Conservation (phyloP, 2,329 filamentous ascomycete genomes). For the Calcarisporium arbuscula region DNA sequence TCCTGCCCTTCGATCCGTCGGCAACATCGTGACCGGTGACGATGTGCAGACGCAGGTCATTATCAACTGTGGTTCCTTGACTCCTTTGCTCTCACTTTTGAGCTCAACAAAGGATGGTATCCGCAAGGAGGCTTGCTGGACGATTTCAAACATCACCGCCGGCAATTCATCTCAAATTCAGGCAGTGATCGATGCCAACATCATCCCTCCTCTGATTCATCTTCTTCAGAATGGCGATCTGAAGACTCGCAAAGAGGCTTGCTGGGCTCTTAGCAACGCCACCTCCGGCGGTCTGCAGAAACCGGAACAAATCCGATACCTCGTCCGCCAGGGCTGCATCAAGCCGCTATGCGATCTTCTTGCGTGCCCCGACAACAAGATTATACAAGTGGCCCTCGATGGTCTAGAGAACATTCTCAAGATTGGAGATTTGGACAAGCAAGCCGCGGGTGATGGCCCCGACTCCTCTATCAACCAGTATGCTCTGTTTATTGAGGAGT, state of each 20-base stretch:
- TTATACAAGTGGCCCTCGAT: conserved; percentile 96
- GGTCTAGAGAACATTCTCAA: conserved; percentile 99
- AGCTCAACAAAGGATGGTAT: conserved; percentile 98
- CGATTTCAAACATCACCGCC: conserved; percentile 97
- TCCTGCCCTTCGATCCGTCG: conserved; percentile 90
- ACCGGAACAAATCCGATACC: conserved; percentile 95
- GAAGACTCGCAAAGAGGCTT: conserved; percentile 98
- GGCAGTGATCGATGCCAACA: conserved; percentile 91
- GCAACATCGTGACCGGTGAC: conserved; percentile 97
- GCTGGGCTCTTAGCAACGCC: conserved; percentile 98
- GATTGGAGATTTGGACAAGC: conserved; percentile 98
- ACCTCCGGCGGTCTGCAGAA: conserved; percentile 97
- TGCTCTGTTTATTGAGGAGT: conserved; percentile 97
- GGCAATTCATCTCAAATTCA: conserved; percentile 98
- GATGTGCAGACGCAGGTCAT: conserved; percentile 99
- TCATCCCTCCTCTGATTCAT: conserved; percentile 93
- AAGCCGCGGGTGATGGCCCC: conserved; percentile 66
- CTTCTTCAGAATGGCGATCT: conserved; percentile 94
- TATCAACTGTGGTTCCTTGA: conserved; percentile 93
- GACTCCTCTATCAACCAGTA: conserved; percentile 94
- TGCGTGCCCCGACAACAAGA: conserved; percentile 97
- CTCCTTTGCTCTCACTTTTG: conserved; percentile 85
- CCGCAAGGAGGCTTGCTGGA: conserved; percentile 99
- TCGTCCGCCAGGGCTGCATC: conserved; percentile 91
- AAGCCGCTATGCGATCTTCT: conserved; percentile 94